Base-by-base conservation (phyloP, 108 stramenopile species). In the Cyclotella kingstonii region DNA sequence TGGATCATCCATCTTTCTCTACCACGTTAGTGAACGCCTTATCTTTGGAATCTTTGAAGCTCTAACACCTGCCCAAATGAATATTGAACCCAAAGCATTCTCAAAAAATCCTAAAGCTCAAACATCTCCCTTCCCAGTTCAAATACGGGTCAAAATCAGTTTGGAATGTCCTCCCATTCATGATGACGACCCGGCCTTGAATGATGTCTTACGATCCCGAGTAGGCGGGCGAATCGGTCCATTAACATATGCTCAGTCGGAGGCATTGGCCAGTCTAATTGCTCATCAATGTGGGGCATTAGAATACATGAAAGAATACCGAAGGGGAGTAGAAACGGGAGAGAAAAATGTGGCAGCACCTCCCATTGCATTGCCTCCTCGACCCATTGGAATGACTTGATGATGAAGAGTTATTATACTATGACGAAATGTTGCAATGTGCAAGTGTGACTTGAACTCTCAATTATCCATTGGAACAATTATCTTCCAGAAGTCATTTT, bases 1-100 rank as follows among this genome's bases (percentile, higher is more conserved):
- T 15, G 88, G 92, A 10, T 70, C 83, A 17, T 78, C 86, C 21
- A 84, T 94, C 26, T 94, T 94, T 77, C 60, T 94, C 14, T 90
- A 88, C 73, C 88, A 94, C 77, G 85, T 94, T 2, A 87, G 82
- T 0, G 89, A 90, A 59, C 76, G 89, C 21, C 73, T 90, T 2
- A 65, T 94, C 21, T 94, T 94, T 76, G 92, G 92, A 22, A 82
- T 94, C 41, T 94, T 94, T 76, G 92, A 94, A 84, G 85, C 92
- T 14, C 60, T 90, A n/a, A 90, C 87, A 15, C 76, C 84, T 12
- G 84, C 89, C 4, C 42, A 44, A 15, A 73, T 85, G 67, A 94
- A 94, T 49, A 70, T 94, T 15, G 92, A 86, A 78, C 92, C 92
- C 21, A 81, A 81, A 28, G 86, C 87, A 29, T 90, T 90, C 63